A percentile compares a stretch with the other conserved stretches of the same genome.
Evolutionary conservation across 495 filamentous ascomycete species (phyloP).

Genomic region (Xylaria intraflava): DNA sequence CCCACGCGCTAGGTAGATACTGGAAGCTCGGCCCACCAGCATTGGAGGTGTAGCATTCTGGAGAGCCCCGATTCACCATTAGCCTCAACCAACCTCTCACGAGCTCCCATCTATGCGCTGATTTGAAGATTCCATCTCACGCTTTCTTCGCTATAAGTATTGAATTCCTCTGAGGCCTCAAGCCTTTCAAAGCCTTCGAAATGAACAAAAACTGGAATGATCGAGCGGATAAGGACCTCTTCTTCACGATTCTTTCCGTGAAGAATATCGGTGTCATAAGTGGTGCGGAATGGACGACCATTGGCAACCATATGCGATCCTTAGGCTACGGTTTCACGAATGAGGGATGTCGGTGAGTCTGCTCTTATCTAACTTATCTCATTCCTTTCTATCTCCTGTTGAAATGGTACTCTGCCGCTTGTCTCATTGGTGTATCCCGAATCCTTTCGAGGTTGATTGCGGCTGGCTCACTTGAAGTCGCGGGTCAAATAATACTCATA

Average conservation of each 20-base stretch:
- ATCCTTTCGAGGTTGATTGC: neutral
- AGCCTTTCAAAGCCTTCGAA: slow-evolving; percentile 1
- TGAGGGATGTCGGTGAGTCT: slow-evolving; percentile 47
- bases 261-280: slow-evolving; percentile 51
- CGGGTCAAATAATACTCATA: neutral
- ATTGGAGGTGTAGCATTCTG: slow-evolving; percentile 12
- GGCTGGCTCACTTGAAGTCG: neutral
- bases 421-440: neutral
- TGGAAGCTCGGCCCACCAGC: slow-evolving; percentile 17
- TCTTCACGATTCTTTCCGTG: slow-evolving; percentile 49
- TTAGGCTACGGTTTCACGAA: slow-evolving; percentile 49
- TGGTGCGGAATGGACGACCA: slow-evolving; percentile 46
- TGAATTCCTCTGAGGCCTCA: neutral
- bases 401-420: slow-evolving; percentile 1
- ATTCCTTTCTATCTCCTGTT: slow-evolving; percentile 4
- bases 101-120: slow-evolving; percentile 18
- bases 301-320: slow-evolving; percentile 45
- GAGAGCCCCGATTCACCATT: slow-evolving; percentile 20
- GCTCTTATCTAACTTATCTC: neutral
- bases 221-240: slow-evolving; percentile 47
- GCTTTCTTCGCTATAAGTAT: neutral
- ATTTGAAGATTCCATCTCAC: slow-evolving; percentile 15
- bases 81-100: slow-evolving; percentile 24
- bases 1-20: neutral
- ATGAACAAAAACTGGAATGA: slow-evolving; percentile 52